These are phyloP conservation scores for Ophiosphaerella herpotricha DNA, from an alignment of 2,329 filamentous ascomycete genomes.

Conservation along the genomic window DNA sequence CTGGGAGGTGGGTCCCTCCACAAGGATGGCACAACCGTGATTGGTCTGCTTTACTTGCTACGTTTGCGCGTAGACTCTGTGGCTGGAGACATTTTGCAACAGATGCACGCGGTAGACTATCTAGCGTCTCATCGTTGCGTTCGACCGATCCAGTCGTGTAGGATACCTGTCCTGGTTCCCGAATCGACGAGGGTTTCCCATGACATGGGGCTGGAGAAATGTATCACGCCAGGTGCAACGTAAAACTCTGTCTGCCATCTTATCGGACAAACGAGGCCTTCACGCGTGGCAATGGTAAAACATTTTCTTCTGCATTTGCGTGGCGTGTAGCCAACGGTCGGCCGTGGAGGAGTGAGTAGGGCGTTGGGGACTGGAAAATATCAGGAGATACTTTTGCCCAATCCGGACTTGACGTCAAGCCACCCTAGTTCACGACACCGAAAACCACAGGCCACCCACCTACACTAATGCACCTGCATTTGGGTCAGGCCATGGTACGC, in stretches of 20 bases:
- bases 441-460: conserved; percentile 9
- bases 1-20: conserved; percentile 17
- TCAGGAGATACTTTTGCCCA: conserved; percentile 30
- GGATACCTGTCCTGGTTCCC: conserved; percentile 12
- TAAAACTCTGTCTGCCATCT: not conserved
- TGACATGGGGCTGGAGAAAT: conserved; percentile 13
- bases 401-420: conserved; percentile 21
- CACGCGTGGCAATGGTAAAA: not conserved
- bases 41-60: conserved; percentile 12
- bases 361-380: conserved; percentile 13
- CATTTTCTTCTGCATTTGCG: not conserved
- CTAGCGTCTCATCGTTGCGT: conserved; percentile 16
- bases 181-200: conserved; percentile 2
- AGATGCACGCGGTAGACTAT: conserved; percentile 2
- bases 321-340: not conserved
- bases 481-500: conserved; percentile 8
- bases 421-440: conserved; percentile 34
- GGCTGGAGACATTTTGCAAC: conserved; percentile 18
- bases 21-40: not conserved
- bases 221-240: conserved; percentile 1
- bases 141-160: conserved; percentile 27
- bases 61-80: conserved; percentile 10
- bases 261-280: not conserved
- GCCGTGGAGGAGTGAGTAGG: conserved; percentile 5
- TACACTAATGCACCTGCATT: conserved; percentile 12